Evolutionary conservation across 345 rosid genomes (phyloP), one percentile per base, ranked within the genome.

Genomic region (Sapria himalayana): DNA sequence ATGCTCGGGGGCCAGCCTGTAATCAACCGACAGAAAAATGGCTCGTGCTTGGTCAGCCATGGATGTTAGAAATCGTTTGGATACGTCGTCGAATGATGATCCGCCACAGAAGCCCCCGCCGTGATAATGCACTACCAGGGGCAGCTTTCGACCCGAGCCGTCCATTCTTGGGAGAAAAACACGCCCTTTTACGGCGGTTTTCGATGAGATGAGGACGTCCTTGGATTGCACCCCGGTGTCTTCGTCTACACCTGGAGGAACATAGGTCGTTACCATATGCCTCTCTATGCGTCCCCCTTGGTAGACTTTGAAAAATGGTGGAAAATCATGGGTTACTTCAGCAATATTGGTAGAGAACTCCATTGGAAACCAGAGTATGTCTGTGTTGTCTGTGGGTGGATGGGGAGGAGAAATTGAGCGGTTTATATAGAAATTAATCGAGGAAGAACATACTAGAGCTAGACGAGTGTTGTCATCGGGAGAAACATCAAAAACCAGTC

Each of bases 41-140:
- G 82, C 67, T 15, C 40, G 58, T 0, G 74, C 66, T 17, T 48
- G 31, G 25, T 57, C 37, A 14, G 73, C 66, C 3, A 76, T 51
- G 45, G 29, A 55, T 1, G 66, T 59, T 35, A 75, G 51, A 42
- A 75, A 71, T 50, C 61, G 60, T 23, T 75, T 78, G 65, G 71
- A 75, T 58, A 78, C 71, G 44, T 46, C 63, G 78, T 78, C 71
- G 50, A 71, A 68, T 22, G 74, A 63, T 1, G 80, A 67, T 39
- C 86, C 80, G 1, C 65, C 55, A 19, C 73, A 73, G 33, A 67
- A 76, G 9, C 86, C 86, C 18, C 81, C 86, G 13, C 78, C 86
- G 42, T 76, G 81, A 59, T 72, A 76, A 56, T 70, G 70, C 13
- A 73, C 65, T 15, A 79, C 24, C 32, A 76, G 44, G 25, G 77